These are phyloP conservation scores for Ceratocystis variospora DNA, from an alignment of 2,329 filamentous ascomycete species.

Conservation along the genomic window DNA sequence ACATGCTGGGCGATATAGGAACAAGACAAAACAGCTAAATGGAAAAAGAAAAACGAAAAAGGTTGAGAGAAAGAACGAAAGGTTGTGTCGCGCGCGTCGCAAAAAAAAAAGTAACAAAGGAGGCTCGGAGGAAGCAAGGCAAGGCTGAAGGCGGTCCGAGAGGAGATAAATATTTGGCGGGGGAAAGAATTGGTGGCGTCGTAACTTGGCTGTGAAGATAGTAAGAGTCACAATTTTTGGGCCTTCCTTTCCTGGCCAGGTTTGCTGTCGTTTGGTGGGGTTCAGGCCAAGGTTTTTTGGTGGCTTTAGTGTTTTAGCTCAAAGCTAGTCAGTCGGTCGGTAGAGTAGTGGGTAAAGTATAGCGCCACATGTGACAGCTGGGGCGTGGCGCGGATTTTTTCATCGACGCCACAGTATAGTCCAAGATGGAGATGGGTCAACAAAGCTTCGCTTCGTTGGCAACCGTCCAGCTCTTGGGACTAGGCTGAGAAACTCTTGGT, in stretches of 20 bases:
- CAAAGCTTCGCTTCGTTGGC: background rate
- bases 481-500: background rate
- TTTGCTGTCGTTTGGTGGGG: conserved; percentile 5
- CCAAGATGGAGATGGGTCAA: background rate
- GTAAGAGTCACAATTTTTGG: conserved; percentile 19
- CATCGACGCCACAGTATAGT: background rate
- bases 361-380: background rate
- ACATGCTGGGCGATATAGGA: conserved; percentile 53
- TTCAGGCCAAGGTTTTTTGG: background rate
- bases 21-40: conserved; percentile 11
- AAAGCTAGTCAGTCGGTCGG: background rate
- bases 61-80: background rate
- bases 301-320: background rate
- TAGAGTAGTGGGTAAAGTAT: background rate
- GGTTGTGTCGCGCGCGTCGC: conserved; percentile 9
- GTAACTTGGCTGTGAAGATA: conserved; percentile 5
- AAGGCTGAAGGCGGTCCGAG: conserved; percentile 13
- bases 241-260: background rate
- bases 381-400: background rate
- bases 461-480: background rate
- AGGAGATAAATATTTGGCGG: conserved; percentile 2
- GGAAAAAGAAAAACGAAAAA: conserved; percentile 3
- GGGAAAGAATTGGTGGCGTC: conserved; percentile 14
- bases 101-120: background rate
- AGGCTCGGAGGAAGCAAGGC: conserved; percentile 8